Conservation (phyloP, 192 early-diverging fungal genomes). For the Phlyctochytrium bullatum region DNA sequence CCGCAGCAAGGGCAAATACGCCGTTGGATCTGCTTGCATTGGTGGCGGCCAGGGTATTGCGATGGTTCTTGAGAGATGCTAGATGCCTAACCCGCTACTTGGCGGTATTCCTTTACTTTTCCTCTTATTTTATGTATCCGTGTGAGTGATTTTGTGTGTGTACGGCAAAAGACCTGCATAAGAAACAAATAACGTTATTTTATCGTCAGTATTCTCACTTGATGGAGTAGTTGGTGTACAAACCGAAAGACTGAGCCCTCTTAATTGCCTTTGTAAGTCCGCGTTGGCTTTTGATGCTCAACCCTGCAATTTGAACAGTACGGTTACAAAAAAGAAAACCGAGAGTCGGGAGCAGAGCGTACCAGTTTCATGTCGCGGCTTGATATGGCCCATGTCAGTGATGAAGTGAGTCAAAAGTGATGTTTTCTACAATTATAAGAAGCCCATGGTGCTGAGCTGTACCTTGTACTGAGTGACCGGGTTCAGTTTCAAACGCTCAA, state of each 20-base stretch:
- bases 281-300: conserved; percentile 24
- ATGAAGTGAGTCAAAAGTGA: conserved; percentile 29
- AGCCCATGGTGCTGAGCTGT: not conserved
- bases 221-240: not conserved
- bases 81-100: conserved; percentile 2
- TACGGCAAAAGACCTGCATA: not conserved
- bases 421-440: conserved; percentile 12
- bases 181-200: not conserved
- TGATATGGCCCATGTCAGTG: conserved; percentile 33
- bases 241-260: conserved; percentile 29
- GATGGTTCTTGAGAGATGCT: conserved; percentile 63
- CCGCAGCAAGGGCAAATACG: conserved; percentile 79
- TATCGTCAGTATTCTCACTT: not conserved
- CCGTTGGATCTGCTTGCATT: conserved; percentile 92
- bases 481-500: conserved; percentile 23
- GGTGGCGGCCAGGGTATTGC: conserved; percentile 90
- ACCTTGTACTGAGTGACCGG: conserved; percentile 31
- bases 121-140: not conserved
- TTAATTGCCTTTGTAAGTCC: conserved; percentile 31
- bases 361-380: conserved; percentile 28
- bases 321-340: conserved; percentile 2
- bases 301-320: conserved; percentile 9
- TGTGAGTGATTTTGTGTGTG: not conserved
- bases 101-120: not conserved
- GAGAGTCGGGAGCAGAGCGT: not conserved